Evolutionary conservation across 169 alveolate species (phyloP), one percentile per base, ranked within the genome.

Genomic region (Cystoisospora suis): DNA sequence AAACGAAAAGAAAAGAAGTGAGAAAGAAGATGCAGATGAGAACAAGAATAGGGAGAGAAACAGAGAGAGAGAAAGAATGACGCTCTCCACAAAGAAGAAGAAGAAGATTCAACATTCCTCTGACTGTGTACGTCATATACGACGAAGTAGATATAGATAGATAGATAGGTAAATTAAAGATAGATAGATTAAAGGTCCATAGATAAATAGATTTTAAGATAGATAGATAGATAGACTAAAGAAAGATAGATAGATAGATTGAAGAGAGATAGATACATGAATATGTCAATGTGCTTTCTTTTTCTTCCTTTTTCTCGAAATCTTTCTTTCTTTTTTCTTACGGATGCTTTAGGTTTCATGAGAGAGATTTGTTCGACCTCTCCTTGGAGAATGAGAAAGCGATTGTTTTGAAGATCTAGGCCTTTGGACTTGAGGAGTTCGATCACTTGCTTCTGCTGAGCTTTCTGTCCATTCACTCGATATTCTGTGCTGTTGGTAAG

Each of bases 321-420:
- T 45, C 72, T 40, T 29, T 38, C 75, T 3, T 72, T 36, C 86
- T 12, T 32, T 45, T 7, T 44, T 3, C 70, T 20, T n/a, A 72
- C 86, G 69, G 92, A 81, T 0, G 97, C 98, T 93, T 98, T 98
- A 36, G 99, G 99, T 81, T 98, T 98, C 99, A 98, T 98, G 93
- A 97, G 95, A 3, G 99, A 97, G 32, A 99, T 98, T 83, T 97
- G 97, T 91, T 98, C 99, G 34, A 99, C 99, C 92, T 99, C 99
- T 7, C 99, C 99, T 93, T 99, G 99, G 38, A 89, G 49, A 65
- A 96, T 96, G 61, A 97, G 91, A 88, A 98, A 98, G 75, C 99
- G 95, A 77, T 98, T 98, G 92, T 98, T 98, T 42, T 96, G 97
- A 70, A 99, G 94, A 92, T 98, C 99, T 49, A 98, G 98, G 32